Evolutionary conservation across 257 asterid genomes (phyloP), one percentile per base, ranked within the genome.

Genomic region (Solanum peruvianum): DNA sequence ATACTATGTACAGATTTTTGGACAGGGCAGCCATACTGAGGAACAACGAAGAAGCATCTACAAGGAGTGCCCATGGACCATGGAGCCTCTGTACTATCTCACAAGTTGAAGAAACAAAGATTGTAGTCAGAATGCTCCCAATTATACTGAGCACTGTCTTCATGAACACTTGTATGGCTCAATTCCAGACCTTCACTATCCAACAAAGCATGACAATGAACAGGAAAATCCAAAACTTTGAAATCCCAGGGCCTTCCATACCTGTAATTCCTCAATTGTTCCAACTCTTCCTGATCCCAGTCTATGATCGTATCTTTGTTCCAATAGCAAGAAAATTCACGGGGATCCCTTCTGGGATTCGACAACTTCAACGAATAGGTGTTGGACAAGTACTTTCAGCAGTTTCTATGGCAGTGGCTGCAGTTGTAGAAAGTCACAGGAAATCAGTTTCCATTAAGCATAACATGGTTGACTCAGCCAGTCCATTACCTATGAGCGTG

Each of bases 151-250:
- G 94, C 90, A 94, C 95, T 1, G 87, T 94, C 45, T 93, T 95
- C 92, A 92, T 93, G 97, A 95, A 93, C 91, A 93, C 97, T 5
- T 93, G 97, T 85, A 62, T 94, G 86, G 97, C 98, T 72, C 98
- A 95, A 88, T 95, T 93, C 73, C 98, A 93, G 86, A 95, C 98
- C 78, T 94, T 95, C 78, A 84, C 94, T 81, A 90, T 94, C 89
- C 97, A 95, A 84, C 98, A 95, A 88, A 91, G 95, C 90, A 89
- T 82, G 16, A 94, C 98, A 64, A 89, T 91, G 92, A 90, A 94
- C 91, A 89, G 94, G 90, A 91, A 76, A 35, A 84, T 95, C n/a
- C 86, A 91, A 88, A 86, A 78, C 45, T 94, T 95, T 18, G 73
- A 93, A 84, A 90, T 94, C 31, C 97, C 97, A 4, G 92, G 93